Base-by-base conservation (phyloP, 495 filamentous ascomycete species). In the Aspergillus biplanus region DNA sequence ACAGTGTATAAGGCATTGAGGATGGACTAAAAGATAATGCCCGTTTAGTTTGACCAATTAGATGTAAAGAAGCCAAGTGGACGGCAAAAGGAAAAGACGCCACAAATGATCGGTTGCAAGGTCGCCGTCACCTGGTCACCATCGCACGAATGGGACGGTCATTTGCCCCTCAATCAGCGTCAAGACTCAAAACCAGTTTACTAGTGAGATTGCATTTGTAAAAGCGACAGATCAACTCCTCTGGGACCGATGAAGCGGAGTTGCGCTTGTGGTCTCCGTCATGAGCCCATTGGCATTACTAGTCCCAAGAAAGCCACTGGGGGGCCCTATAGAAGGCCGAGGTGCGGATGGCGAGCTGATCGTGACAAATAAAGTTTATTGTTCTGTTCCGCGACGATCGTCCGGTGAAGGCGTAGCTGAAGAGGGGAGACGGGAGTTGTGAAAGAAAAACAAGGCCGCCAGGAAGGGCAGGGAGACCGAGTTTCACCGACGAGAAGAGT, bases 371-470 rank as follows among this genome's bases (percentile, higher is more conserved):
- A 57, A 57, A 52, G 33, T 44, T 63, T 63, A 34, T 42, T 46
- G 48, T 42, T 18, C 39, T 6, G 47, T 31, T 39, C 34, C 39
- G 52, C 39, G 53, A 52, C 15, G 53, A 52, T 57, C 53, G 11
- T 44, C 61, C 52, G 34, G 27, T n/a, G 61, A 63, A 63, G 61
- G 61, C 61, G 61, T 57, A 63, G 61, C 61, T 63, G 61, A 63
- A 47, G 33, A 52, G 27, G 27, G 27, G 52, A 54, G 52, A 54
- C 6, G 27, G 33, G 6, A 54, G 12, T 44, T 44, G 12, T 15
- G 47, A 50, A 8, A 31, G 47, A 31, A 18, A 50, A 27, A 31
- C 5, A 21, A 16, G 18, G 15, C 3, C 8, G 11, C 27, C 47
- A 21, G 27, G 27, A 18, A 50, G 16, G 21, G 27, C 16, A 8